phyloP scores from a whole-genome alignment of 1,284 basidiomycete genomes.

The Rhodotorula sp. region DNA sequence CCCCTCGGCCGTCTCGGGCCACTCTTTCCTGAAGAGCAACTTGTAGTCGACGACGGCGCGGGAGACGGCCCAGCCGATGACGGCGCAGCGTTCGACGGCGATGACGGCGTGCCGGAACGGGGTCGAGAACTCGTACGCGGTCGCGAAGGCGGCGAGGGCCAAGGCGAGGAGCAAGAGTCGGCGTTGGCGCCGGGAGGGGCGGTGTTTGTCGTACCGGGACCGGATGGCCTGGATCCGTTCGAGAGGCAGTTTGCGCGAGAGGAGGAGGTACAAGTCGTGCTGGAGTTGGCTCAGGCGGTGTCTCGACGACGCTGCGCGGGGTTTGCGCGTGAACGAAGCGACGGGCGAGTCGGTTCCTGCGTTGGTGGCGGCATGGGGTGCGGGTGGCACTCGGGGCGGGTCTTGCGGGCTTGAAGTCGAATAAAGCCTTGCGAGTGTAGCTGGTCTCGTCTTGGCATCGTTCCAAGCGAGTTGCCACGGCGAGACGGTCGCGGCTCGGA shows the following conservation, averaged over 20 bases:
- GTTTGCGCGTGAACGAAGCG: conserved; percentile 14
- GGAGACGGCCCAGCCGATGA: conserved; percentile 53
- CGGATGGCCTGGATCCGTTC: conserved; percentile 2
- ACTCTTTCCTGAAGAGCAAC: conserved; percentile 60
- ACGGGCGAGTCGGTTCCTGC: not conserved
- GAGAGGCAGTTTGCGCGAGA: not conserved
- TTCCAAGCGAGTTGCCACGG: not conserved
- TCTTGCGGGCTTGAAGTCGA: not conserved
- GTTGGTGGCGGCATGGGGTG: not conserved
- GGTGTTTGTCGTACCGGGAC: not conserved
- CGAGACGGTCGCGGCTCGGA: not conserved
- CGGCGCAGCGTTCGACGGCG: conserved; percentile 60
- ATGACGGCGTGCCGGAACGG: conserved; percentile 53
- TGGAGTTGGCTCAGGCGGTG: conserved; percentile 16
- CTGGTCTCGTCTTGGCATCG: no score
- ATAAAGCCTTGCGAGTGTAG: not conserved
- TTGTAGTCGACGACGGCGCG: conserved; percentile 78
- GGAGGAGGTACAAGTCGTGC: conserved; percentile 9
- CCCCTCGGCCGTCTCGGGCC: conserved; percentile 33
- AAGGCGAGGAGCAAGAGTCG: conserved; percentile 3
- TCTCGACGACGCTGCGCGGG: not conserved
- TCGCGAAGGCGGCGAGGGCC: conserved; percentile 9
- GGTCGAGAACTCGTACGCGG: conserved; percentile 49
- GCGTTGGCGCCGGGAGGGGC: not conserved
- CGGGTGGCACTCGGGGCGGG: not conserved